Base-by-base conservation (phyloP, 148 eudicot genomes). In the Polygonum aviculare region DNA sequence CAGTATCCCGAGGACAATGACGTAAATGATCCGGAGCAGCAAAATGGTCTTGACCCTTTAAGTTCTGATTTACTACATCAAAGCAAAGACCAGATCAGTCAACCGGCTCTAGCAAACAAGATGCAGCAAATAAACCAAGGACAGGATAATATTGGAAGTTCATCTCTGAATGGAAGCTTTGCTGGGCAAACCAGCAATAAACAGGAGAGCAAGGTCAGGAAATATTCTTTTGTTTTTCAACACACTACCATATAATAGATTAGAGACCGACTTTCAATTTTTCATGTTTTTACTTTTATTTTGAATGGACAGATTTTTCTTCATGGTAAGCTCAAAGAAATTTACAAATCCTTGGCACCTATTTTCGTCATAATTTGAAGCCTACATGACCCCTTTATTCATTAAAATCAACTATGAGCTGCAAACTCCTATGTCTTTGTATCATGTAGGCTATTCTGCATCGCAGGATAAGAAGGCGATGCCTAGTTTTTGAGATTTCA, bases 401-500 rank as follows among this genome's bases (percentile, higher is more conserved):
- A 38, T 39, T 22, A 11, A 60, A 38, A 38, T 70, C 21, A 70
- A 75, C 49, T 74, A 21, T 74, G 26, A 72, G 49, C 16, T 76
- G 45, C 12, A 31, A 67, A 15, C 55, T 35, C 5, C 16, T 5
- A 59, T 5, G 45, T 36, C 40, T 63, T 67, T 67, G 10, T 36
- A 67, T 67, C 4, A 16, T 88, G 83, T 82, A 92, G 97, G 75
- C 74, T 78, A 77, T 76, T 73, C 75, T 89, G 49, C 88, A 88
- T 36, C 86, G 94, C 78, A 97, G 96, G 19, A 78, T 88, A 82
- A 81, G 96, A 78, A 86, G 99, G 76, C 88, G 99, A 6, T 95
- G 99, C 80, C 96, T 95, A 40, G 87, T 88, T 78, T 95, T 90
- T 80, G 99, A 95, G 84, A 84, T 85, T 80, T 80, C 81, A 67